phyloP scores from a whole-genome alignment of 148 eudicot genomes.

The Vaccinium macrocarpon region DNA sequence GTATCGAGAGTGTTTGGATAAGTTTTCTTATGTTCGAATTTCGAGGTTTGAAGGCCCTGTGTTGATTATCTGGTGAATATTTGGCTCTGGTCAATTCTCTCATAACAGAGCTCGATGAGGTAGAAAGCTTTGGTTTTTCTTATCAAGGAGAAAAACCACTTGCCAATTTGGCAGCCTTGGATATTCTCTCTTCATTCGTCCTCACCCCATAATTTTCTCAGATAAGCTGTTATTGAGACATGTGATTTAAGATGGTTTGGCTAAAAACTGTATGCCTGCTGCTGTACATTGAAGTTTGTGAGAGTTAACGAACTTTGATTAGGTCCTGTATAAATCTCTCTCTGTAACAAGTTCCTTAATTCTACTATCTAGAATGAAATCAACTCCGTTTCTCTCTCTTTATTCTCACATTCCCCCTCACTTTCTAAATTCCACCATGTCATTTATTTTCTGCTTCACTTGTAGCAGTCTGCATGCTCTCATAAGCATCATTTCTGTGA shows the following conservation, averaged over 20 bases:
- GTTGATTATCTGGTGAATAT: background rate
- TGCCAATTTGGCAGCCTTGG: background rate
- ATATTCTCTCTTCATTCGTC: no score
- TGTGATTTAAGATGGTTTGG: background rate
- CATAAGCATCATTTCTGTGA: background rate
- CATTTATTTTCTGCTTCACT: background rate
- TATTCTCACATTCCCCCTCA: background rate
- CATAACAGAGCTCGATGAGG: background rate
- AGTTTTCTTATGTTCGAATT: background rate
- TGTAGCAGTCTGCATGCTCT: constrained; percentile 5
- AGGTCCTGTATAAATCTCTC: background rate
- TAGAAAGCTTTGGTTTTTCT: background rate
- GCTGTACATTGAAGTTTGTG: background rate
- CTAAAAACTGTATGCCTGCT: no score
- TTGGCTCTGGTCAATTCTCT: background rate
- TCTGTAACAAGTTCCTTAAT: background rate
- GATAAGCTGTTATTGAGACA: background rate
- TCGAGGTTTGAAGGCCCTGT: background rate
- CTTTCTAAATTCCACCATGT: no score
- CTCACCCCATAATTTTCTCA: no score
- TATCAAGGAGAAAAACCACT: background rate
- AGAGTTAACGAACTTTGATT: background rate
- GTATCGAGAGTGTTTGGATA: background rate
- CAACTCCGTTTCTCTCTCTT: background rate
- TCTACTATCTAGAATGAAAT: background rate